A percentile compares a stretch with the other conserved stretches of the same genome.
phyloP scores from a whole-genome alignment of 2,329 filamentous ascomycete species.

The Keithomyces neogunnii region DNA sequence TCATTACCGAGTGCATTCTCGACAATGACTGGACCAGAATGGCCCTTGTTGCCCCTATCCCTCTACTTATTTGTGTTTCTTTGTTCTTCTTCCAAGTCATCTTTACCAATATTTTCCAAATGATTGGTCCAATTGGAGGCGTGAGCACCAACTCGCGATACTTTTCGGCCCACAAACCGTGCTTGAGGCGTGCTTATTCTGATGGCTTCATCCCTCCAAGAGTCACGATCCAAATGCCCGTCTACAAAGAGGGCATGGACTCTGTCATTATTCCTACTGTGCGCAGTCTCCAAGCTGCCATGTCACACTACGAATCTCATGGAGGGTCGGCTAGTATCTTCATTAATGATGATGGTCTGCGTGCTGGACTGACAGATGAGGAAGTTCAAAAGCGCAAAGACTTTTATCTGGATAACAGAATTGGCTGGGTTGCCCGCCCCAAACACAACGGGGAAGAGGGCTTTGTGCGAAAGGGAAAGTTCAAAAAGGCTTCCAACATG shows the following conservation, averaged over 20 bases:
- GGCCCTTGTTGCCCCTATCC: slow-evolving; percentile 24
- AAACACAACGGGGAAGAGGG: slow-evolving; percentile 36
- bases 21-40: slow-evolving; percentile 29
- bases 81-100: slow-evolving; percentile 37
- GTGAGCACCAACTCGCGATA: slow-evolving; percentile 34
- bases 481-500: slow-evolving; percentile 72
- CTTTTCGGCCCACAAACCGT: slow-evolving; percentile 31
- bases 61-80: slow-evolving; percentile 25
- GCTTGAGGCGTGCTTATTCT: slow-evolving; percentile 22
- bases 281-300: slow-evolving; percentile 37
- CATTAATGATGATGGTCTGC: slow-evolving; percentile 56
- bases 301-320: slow-evolving; percentile 40
- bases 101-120: slow-evolving; percentile 30
- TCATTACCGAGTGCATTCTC: slow-evolving; percentile 28
- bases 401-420: slow-evolving; percentile 41
- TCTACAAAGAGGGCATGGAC: slow-evolving; percentile 32
- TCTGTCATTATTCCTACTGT: slow-evolving; percentile 40
- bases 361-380: slow-evolving; percentile 35
- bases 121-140: slow-evolving; percentile 39
- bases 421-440: slow-evolving; percentile 39
- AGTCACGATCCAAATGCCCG: slow-evolving; percentile 24
- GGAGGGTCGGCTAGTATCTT: slow-evolving; percentile 43
- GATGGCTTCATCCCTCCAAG: slow-evolving; percentile 27
- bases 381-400: slow-evolving; percentile 31
- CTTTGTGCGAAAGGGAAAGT: slow-evolving; percentile 52